Evolutionary conservation across 176 grass and related monocot species (phyloP), one percentile per base, ranked within the genome.

Genomic region (Cocos nucifera): DNA sequence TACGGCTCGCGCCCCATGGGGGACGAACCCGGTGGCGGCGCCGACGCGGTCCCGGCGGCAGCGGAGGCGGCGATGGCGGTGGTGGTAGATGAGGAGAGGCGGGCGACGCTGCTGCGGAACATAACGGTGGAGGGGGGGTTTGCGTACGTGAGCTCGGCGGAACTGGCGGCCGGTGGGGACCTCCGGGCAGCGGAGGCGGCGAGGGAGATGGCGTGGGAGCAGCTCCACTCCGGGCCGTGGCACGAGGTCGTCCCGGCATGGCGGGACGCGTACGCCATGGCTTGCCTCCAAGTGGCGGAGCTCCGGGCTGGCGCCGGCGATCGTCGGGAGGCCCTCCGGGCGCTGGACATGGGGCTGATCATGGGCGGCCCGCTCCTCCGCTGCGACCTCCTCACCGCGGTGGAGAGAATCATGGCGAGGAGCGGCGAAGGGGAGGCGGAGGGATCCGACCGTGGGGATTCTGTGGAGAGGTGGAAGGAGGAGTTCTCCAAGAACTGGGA

Each of bases 181-280:
- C 66, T 91, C 35, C 84, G 80, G 30, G 83, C 92, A 25, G 92
- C 84, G 54, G 87, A 91, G 81, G 92, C 75, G 69, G 87, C 87
- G 30, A 49, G 83, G 53, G 92, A 91, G 80, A 97, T 97, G 87
- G 92, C 92, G 22, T 91, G 92, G 92, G 87, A 97, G 78, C 92
- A 97, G 69, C 84, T 97, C 51, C 92, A 97, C 81, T 85, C 80
- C 5, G 75, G 81, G 30, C 92, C 87, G 0, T 73, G 92, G 73
- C 50, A 72, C 72, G 87, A 85, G 69, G 83, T 90, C 62, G 83
- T 59, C 4, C 39, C 51, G 26, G 75, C 83, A 5, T 97, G 92
- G 92, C 50, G 76, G 74, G 83, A 85, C 53, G 92, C 92, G 55
- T 88, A 97, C 73, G 83, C 83, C 54, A 82, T 95, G 77, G 80